These are phyloP conservation scores for Solanum pimpinellifolium DNA, from an alignment of 257 asterid species.

Conservation along the genomic window DNA sequence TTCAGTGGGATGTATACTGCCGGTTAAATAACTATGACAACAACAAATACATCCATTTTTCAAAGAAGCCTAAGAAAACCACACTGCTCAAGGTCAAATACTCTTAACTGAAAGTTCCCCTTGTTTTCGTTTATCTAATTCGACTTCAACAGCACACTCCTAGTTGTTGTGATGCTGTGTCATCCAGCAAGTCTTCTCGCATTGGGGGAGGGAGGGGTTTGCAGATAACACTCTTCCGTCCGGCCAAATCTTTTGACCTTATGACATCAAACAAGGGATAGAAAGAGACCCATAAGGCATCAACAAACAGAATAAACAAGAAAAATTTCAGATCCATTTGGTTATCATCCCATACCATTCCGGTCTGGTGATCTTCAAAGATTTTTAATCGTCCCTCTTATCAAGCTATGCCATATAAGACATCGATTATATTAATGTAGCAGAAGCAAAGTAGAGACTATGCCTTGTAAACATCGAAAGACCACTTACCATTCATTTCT, in stretches of 20 bases:
- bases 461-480: not conserved
- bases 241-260: not conserved
- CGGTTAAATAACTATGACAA: not conserved
- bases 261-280: not conserved
- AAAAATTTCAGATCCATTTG: not conserved
- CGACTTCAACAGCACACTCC: not conserved
- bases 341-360: not conserved
- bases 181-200: not conserved
- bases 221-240: not conserved
- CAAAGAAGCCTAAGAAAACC: not conserved
- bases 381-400: not conserved
- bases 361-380: not conserved
- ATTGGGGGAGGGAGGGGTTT: not conserved
- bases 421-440: not conserved
- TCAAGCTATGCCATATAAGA: not conserved
- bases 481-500: slow-evolving; percentile 77
- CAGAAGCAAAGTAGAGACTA: not conserved
- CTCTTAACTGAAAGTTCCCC: not conserved
- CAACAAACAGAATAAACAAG: not conserved
- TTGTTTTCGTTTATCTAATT: not conserved
- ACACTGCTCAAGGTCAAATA: not conserved
- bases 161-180: not conserved
- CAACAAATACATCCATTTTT: not conserved
- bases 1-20: not conserved
- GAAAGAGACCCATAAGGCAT: not conserved